These are phyloP conservation scores for Lasiosphaeris hirsuta DNA, from an alignment of 495 filamentous ascomycete species.

Conservation along the genomic window DNA sequence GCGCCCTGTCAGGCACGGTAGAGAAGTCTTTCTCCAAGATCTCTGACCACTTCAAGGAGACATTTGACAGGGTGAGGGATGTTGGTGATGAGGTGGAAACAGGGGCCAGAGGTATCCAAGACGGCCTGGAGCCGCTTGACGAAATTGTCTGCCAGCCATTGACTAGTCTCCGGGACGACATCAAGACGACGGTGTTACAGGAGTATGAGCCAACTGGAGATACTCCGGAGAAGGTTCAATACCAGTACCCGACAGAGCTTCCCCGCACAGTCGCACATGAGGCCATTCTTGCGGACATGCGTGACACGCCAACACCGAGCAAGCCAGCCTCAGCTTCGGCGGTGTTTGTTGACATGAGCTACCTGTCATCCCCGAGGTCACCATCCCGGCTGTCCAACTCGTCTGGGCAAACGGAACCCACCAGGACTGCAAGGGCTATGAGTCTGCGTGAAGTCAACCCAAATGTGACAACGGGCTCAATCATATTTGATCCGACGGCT, in stretches of 20 bases:
- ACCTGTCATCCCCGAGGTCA: constrained; percentile 22
- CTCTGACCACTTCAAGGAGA: constrained; percentile 58
- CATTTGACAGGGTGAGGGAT: constrained; percentile 57
- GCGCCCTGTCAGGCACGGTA: constrained; percentile 58
- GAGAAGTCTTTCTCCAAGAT: constrained; percentile 68
- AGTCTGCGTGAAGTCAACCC: constrained; percentile 47
- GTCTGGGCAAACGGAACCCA: constrained; percentile 4
- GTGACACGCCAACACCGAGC: constrained; percentile 33
- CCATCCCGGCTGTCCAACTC: constrained; percentile 15
- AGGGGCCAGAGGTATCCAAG: constrained; percentile 50
- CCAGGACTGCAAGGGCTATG: constrained; percentile 13
- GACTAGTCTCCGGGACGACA: constrained; percentile 58
- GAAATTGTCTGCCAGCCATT: constrained; percentile 66
- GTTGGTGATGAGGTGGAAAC: constrained; percentile 61
- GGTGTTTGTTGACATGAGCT: constrained; percentile 37
- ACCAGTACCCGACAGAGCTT: constrained; percentile 69
- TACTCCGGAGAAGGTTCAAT: constrained; percentile 76
- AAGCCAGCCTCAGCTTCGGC: constrained; percentile 20
- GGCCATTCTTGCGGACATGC: constrained; percentile 56
- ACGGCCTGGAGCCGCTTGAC: constrained; percentile 56
- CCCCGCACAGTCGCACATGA: constrained; percentile 76
- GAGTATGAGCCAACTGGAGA: constrained; percentile 81
- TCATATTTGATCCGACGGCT: constrained; percentile 30
- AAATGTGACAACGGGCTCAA: constrained; percentile 31
- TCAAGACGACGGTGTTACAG: constrained; percentile 57